Base-by-base conservation (phyloP, 805 yeast species). In the Lipomyces sp. region DNA sequence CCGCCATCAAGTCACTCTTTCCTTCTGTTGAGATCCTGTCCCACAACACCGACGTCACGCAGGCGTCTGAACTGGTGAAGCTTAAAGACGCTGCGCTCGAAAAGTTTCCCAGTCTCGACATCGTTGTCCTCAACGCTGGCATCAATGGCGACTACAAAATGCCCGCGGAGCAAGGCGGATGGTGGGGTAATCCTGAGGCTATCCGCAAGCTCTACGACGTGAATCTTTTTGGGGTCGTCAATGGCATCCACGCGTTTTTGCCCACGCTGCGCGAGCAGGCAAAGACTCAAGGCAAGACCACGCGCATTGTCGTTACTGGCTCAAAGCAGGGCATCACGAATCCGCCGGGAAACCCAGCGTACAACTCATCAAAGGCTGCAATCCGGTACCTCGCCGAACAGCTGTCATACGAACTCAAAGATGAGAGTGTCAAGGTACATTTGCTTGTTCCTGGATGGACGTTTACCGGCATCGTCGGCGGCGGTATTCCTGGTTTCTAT, bases 291-390 rank as follows among this genome's bases (percentile, higher is more conserved):
- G 41, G 34, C 21, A 21, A 47, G n/a, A 36, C 47, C 33, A 18
- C 58, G 22, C 53, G 53, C 24, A 43, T 62, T 26, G 50, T 62
- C 39, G 36, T 61, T 29, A 61, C 65, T 19, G 64, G 63, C 19
- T 62, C 65, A 28, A 62, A 62, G 54, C 65, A 62, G 52, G 65
- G 65, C 7, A 62, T 62, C 55, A 61, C 65, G 39, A 61, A 62
- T 49, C 65, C 65, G 58, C 80, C 82, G 6, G 81, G 81, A 34
- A 81, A 81, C 47, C 74, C 77, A 16, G 76, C 77, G 42, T 79
- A 79, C 63, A 77, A 81, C 65, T 74, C 82, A 18, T 73, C 81
- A 38, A 78, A 79, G 64, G 77, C 80, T n/a, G 79, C 80, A 7
- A 73, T 78, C 40, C 43, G 75, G 71, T 57, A 75, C 2, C 76